Evolutionary conservation across 768 basidiomycete genomes (phyloP).

Genomic region (Floccularia luteovirens): DNA sequence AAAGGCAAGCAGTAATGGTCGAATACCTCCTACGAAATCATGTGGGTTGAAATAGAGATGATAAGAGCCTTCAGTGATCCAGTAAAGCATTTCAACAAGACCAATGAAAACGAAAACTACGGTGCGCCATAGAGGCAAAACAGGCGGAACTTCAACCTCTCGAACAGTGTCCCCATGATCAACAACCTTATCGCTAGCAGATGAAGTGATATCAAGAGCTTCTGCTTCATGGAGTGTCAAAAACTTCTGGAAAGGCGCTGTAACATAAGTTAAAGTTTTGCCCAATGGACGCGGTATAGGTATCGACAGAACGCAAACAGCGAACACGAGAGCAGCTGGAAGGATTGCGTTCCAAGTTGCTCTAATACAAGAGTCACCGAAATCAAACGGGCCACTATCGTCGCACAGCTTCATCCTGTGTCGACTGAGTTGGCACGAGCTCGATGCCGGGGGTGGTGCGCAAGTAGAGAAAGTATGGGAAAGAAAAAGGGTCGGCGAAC

Average conservation of each 20-base stretch:
- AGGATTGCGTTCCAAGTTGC: slow-evolving; percentile 41
- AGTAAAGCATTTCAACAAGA: slow-evolving; percentile 45
- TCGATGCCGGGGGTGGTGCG: too few species aligned
- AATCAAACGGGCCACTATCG: slow-evolving; percentile 29
- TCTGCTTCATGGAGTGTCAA: slow-evolving; percentile 52
- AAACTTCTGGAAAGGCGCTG: slow-evolving; percentile 29
- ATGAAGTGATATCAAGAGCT: slow-evolving; percentile 25
- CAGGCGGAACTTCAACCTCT: slow-evolving; percentile 11
- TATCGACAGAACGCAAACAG: slow-evolving; percentile 27
- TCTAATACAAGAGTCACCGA: slow-evolving; percentile 38
- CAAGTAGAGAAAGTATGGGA: too few species aligned
- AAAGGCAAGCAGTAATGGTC: slow-evolving; percentile 37
- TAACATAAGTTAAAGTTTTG: slow-evolving; percentile 16
- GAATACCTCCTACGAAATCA: slow-evolving; percentile 24
- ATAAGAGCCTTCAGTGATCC: slow-evolving; percentile 58
- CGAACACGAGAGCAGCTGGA: slow-evolving; percentile 39
- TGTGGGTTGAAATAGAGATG: slow-evolving; percentile 27
- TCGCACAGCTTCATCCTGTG: slow-evolving; percentile 5
- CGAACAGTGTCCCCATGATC: slow-evolving; percentile 13
- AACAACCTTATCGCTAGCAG: slow-evolving; percentile 11
- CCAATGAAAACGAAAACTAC: slow-evolving; percentile 49
- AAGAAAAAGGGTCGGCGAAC: too few species aligned
- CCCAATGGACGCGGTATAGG: slow-evolving; percentile 19
- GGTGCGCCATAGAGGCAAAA: slow-evolving; percentile 52
- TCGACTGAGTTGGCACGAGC: too few species aligned